Evolutionary conservation across 352 stramenopile genomes (phyloP).

Genomic region (Pythium folliculosum): DNA sequence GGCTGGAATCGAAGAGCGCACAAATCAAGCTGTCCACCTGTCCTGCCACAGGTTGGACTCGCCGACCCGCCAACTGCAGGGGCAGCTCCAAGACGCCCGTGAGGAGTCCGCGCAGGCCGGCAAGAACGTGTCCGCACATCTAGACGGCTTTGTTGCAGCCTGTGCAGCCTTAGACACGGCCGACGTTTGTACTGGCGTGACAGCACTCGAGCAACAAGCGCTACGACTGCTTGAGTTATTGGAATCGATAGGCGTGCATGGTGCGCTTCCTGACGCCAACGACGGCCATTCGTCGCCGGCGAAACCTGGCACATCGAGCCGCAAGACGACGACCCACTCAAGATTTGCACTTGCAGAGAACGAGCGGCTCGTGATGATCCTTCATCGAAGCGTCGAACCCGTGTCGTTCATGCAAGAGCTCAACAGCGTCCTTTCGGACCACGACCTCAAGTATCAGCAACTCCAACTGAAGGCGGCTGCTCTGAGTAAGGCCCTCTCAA

Average conservation of each 20-base stretch:
- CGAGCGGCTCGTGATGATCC: constrained; percentile 69
- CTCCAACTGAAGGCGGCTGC: background rate
- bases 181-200: background rate
- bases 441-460: constrained; percentile 32
- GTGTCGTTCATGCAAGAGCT: constrained; percentile 54
- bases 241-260: background rate
- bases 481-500: background rate
- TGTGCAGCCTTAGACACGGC: background rate
- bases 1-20: background rate
- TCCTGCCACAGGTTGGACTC: background rate
- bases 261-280: background rate
- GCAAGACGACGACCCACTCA: background rate
- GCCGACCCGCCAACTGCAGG: background rate
- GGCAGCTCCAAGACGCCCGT: constrained; percentile 14
- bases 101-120: background rate
- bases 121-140: background rate
- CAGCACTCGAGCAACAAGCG: background rate
- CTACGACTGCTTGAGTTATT: background rate
- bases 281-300: background rate
- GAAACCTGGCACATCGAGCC: background rate
- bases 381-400: constrained; percentile 68
- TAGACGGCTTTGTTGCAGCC: background rate
- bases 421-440: constrained; percentile 46
- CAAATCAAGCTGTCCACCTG: background rate
- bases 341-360: constrained; percentile 75